Conservation (phyloP, 2,329 filamentous ascomycete genomes). For the Escovopsis sp. region DNA sequence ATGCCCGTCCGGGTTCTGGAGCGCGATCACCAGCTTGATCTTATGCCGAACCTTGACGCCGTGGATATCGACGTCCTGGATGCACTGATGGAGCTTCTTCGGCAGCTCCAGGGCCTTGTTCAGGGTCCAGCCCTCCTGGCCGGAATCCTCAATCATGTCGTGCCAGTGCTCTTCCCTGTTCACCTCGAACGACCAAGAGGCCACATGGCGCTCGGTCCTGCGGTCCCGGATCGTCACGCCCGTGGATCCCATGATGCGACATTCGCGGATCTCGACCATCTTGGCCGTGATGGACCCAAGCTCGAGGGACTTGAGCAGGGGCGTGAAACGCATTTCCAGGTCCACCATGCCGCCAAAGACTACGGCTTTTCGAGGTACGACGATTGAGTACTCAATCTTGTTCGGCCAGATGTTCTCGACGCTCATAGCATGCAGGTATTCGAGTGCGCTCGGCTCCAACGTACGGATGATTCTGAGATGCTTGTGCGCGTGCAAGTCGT, state of each 20-base stretch:
- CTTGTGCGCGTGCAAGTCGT: slow-evolving; percentile 71
- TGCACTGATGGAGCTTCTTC: slow-evolving; percentile 64
- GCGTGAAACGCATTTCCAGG: slow-evolving; percentile 74
- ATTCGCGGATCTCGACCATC: slow-evolving; percentile 65
- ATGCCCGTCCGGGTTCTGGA: slow-evolving; percentile 91
- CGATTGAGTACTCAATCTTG: slow-evolving; percentile 91
- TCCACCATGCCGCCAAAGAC: slow-evolving; percentile 81
- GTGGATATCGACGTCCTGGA: slow-evolving; percentile 78
- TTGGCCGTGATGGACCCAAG: slow-evolving; percentile 72
- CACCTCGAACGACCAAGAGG: slow-evolving; percentile 40
- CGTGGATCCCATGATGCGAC: slow-evolving; percentile 33
- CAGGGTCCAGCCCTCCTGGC: slow-evolving; percentile 49
- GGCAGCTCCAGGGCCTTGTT: slow-evolving; percentile 55
- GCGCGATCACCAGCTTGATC: slow-evolving; percentile 75
- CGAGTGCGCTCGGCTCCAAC: slow-evolving; percentile 57
- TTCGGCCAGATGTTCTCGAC: slow-evolving; percentile 97
- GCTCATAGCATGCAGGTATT: slow-evolving; percentile 76
- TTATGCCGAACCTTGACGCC: slow-evolving; percentile 90
- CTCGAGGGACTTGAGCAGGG: slow-evolving; percentile 73
- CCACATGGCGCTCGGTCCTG: slow-evolving; percentile 49
- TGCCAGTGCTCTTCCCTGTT: slow-evolving; percentile 48
- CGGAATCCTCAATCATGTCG: slow-evolving; percentile 51
- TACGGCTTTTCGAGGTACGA: slow-evolving; percentile 84
- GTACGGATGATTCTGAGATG: slow-evolving; percentile 65
- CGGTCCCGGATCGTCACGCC: slow-evolving; percentile 36